Base-by-base conservation (phyloP, 2,329 filamentous ascomycete species). In the Neonectria magnoliae region DNA sequence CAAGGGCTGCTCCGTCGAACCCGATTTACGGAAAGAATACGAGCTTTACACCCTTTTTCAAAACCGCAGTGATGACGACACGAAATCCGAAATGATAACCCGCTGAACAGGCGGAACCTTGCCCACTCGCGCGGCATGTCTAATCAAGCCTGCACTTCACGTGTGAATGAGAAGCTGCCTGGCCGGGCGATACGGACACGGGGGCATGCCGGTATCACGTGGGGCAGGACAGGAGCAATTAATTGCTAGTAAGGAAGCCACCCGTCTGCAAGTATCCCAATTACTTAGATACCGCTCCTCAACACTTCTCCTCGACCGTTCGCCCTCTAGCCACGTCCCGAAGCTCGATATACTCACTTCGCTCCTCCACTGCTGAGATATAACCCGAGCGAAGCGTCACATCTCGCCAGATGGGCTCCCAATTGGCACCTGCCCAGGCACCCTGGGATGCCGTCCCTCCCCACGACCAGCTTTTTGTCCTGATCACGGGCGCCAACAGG, bases 401-500 rank as follows among this genome's bases (percentile, higher is more conserved):
- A 13, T 44, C 18, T 45, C 29, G 27, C 10, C 20, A 50, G 22
- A 73, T 73, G 71, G 65, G 68, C 16, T 71, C 68, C 38, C 70
- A 71, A 72, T 68, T 73, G 66, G 57, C 56, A 42, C 48, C 65
- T 2, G 42, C 65, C 33, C 50, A 45, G 54, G 66, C 71, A 38
- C 80, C 80, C 9, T 81, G 80, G 80, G 80, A 81, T 11, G 67
- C 62, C 4, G 79, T 76, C 33, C 60, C 77, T 5, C 59, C 77
- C 29, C 70, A 80, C 33, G 80, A 86, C 64, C 85, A 87, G 73
- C 79, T 85, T 51, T 88, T 88, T 75, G 88, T 93, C 9, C 83
- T 97, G 42, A 88, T 97, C 44, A 97, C 93, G 0, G 93, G 93
- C 57, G 92, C 93, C 38, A 97, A 97, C 79, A 94, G 93, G 93